A percentile compares a stretch with the other conserved stretches of the same genome.
Evolutionary conservation across 371 early-diverging fungal genomes (phyloP).

Genomic region (Phascolomyces articulosus): DNA sequence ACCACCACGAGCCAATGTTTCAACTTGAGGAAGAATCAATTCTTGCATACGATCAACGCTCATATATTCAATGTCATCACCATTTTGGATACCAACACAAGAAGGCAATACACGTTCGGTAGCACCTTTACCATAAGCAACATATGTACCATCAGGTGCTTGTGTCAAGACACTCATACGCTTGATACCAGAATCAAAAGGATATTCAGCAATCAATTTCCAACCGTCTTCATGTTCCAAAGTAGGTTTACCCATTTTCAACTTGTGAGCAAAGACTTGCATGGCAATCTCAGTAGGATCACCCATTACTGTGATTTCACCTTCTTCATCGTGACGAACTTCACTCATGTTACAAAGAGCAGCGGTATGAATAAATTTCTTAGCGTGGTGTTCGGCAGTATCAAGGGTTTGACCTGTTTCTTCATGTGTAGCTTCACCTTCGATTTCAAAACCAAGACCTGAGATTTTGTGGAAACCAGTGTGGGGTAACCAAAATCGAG

Average conservation of each 20-base stretch:
- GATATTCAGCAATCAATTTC: conserved; percentile 77
- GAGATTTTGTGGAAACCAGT: conserved; percentile 64
- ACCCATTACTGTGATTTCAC: conserved; percentile 76
- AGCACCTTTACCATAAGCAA: conserved; percentile 70
- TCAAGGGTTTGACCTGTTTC: conserved; percentile 18
- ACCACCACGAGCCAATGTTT: conserved; percentile 68
- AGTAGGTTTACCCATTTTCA: conserved; percentile 66
- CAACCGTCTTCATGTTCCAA: conserved; percentile 47
- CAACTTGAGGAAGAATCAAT: conserved; percentile 60
- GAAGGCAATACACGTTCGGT: conserved; percentile 73
- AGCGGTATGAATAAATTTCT: conserved; percentile 46
- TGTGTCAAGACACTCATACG: conserved; percentile 88
- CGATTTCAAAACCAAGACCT: conserved; percentile 59
- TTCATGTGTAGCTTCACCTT: conserved; percentile 41
- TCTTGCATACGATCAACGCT: conserved; percentile 49
- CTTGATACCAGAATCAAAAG: conserved; percentile 87
- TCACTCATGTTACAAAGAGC: conserved; percentile 80
- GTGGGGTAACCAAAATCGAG: conserved; percentile 72
- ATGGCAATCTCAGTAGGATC: conserved; percentile 85
- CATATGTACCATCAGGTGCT: conserved; percentile 57
- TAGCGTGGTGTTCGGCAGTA: conserved; percentile 6
- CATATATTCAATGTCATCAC: conserved; percentile 36
- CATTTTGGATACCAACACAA: conserved; percentile 44
- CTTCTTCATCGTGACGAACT: conserved; percentile 59
- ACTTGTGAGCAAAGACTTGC: conserved; percentile 77